These are phyloP conservation scores for Cordyceps militaris DNA, from an alignment of 2,329 filamentous ascomycete species.

Conservation along the genomic window DNA sequence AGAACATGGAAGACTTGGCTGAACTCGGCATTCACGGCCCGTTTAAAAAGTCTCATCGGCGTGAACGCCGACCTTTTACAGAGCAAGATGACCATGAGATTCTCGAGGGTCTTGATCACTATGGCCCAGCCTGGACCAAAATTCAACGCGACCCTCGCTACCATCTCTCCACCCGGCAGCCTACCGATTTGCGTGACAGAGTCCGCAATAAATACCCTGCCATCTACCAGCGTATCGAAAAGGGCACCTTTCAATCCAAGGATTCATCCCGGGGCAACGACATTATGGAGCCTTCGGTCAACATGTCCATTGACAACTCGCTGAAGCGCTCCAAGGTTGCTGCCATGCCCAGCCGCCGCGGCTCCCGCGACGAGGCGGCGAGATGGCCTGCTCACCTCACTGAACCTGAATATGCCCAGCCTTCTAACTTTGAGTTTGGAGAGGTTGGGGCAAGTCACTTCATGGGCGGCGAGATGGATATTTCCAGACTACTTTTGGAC, in stretches of 20 bases:
- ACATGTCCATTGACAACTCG: slow-evolving; percentile 41
- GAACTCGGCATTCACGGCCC: slow-evolving; percentile 54
- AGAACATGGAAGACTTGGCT: slow-evolving; percentile 48
- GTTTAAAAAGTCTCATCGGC: slow-evolving; percentile 54
- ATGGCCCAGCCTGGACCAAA: slow-evolving; percentile 59
- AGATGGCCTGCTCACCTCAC: slow-evolving; percentile 34
- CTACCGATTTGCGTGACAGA: slow-evolving; percentile 56
- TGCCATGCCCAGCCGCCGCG: slow-evolving; percentile 31
- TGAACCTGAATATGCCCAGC: slow-evolving; percentile 24
- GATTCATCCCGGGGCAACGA: slow-evolving; percentile 34
- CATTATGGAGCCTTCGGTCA: slow-evolving; percentile 45
- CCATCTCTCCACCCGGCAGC: slow-evolving; percentile 50
- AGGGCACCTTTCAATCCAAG: slow-evolving; percentile 42
- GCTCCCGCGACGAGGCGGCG: slow-evolving; percentile 41
- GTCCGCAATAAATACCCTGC: slow-evolving; percentile 58
- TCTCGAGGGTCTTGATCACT: slow-evolving; percentile 49
- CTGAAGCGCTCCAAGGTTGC: slow-evolving; percentile 33
- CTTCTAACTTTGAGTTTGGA: slow-evolving; percentile 36
- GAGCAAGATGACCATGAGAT: slow-evolving; percentile 58
- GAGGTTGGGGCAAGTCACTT: slow-evolving; percentile 34
- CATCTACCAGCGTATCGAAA: slow-evolving; percentile 50
- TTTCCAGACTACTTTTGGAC: slow-evolving; percentile 52
- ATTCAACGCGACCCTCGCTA: slow-evolving; percentile 55
- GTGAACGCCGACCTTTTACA: slow-evolving; percentile 54
- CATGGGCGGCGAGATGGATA: slow-evolving; percentile 52